Evolutionary conservation across 192 early-diverging fungal species (phyloP), one percentile per base, ranked within the genome.

Genomic region (Chytriomyces sp.): DNA sequence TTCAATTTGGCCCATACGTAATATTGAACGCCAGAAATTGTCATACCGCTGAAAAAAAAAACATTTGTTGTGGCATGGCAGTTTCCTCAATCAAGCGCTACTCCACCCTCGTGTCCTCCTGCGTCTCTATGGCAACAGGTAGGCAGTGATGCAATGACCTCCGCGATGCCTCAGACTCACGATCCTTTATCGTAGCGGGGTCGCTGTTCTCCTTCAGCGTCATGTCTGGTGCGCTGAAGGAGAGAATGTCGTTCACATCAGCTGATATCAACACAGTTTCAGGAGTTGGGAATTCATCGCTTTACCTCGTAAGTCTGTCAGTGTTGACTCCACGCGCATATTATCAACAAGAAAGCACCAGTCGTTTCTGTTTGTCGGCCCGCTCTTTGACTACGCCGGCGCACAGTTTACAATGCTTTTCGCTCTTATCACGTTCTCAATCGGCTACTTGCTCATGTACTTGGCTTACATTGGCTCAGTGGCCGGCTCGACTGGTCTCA

Each of bases 351-450:
- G n/a, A 2, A 13, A 69, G 9, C 18, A 16, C 20, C 71, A 76
- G 45, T 48, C 79, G 13, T 83, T 75, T 72, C 66, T 83, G 16
- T 60, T 81, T 64, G 76, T 81, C 57, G 82, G 82, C 0, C 82
- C 82, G 13, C 24, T 83, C 20, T 81, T 69, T 67, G 82, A 83
- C 47, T 46, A 18, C 26, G 61, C 26, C 70, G 82, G 82, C 6
- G 43, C 70, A 5, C 50, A 57, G 28, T 63, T 72, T 11, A 83
- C 82, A 9, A 23, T 79, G 53, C 24, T 66, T 9, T 28, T 64
- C 20, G 72, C 64, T 6, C 60, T 76, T 5, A 11, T 80, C 18
- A 57, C 66, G 10, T 79, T 53, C 43, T 71, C 78, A 5, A 26
- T 46, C 16, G 72, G 78, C 11, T 82, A 82, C 61, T 45, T 82